phyloP scores from a whole-genome alignment of 2,329 filamentous ascomycete species.

The Onygena corvina region DNA sequence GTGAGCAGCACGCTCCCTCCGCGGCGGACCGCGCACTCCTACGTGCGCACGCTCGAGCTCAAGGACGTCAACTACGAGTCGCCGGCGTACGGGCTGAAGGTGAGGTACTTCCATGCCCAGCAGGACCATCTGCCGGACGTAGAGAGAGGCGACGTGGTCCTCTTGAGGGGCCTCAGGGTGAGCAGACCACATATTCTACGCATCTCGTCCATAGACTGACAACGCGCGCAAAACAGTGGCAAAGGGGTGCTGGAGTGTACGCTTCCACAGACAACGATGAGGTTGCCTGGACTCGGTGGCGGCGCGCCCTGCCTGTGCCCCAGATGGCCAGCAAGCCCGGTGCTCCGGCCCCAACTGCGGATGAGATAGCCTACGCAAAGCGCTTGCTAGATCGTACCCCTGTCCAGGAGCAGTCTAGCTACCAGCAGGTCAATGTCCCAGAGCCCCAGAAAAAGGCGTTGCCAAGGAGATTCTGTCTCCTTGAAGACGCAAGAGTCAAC shows the following conservation, averaged over 20 bases:
- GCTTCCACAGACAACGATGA: slow-evolving; percentile 1
- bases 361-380: slow-evolving; percentile 23
- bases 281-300: not conserved
- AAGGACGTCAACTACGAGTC: slow-evolving; percentile 44
- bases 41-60: slow-evolving; percentile 49
- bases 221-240: not conserved
- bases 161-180: slow-evolving; percentile 49
- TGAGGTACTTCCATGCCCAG: slow-evolving; percentile 51
- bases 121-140: slow-evolving; percentile 35
- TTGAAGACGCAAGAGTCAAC: slow-evolving; percentile 49
- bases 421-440: not conserved
- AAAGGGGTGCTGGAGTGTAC: slow-evolving; percentile 8
- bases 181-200: not conserved
- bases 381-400: slow-evolving; percentile 17
- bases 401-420: not conserved
- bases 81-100: slow-evolving; percentile 29
- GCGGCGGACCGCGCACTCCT: slow-evolving; percentile 43
- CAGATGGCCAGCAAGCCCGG: slow-evolving; percentile 22
- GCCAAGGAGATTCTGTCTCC: slow-evolving; percentile 45
- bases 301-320: not conserved
- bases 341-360: slow-evolving; percentile 19
- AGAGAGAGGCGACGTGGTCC: slow-evolving; percentile 49
- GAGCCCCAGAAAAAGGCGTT: not conserved
- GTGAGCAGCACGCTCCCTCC: slow-evolving; percentile 53
- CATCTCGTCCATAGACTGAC: not conserved